Evolutionary conservation across 75 land plant species (phyloP).

Genomic region (Larix kaempferi): DNA sequence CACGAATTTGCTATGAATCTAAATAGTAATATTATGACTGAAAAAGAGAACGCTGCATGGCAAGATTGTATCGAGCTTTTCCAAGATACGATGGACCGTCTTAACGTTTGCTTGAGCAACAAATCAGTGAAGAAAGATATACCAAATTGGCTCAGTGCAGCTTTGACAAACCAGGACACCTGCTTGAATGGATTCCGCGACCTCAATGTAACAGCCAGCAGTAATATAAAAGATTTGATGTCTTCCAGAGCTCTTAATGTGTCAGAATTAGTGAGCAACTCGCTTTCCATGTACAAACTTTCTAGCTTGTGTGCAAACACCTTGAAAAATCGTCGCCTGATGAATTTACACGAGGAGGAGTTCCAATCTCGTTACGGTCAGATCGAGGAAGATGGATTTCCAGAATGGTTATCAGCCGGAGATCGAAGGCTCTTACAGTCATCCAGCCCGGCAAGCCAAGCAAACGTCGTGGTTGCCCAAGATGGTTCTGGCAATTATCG

Average conservation of each 20-base stretch:
- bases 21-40: neutral
- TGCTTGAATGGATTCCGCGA: neutral
- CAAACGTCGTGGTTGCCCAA: constrained; percentile 27
- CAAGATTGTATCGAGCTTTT: neutral
- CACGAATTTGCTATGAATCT: neutral
- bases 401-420: constrained; percentile 2
- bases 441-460: neutral
- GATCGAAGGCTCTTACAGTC: constrained; percentile 9
- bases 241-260: neutral
- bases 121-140: neutral
- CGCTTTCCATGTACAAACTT: neutral
- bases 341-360: neutral
- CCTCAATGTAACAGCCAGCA: neutral
- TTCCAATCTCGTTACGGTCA: neutral
- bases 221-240: neutral
- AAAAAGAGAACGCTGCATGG: neutral
- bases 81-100: neutral
- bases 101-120: too few relatives aligned
- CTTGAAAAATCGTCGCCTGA: neutral
- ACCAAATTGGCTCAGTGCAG: neutral
- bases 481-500: constrained; percentile 30
- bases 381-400: constrained; percentile 5
- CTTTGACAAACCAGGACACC: neutral
- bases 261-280: neutral
- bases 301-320: neutral